Evolutionary conservation across 2,329 filamentous ascomycete genomes (phyloP), one percentile per base, ranked within the genome.

Genomic region (Sphaerulina populicola): DNA sequence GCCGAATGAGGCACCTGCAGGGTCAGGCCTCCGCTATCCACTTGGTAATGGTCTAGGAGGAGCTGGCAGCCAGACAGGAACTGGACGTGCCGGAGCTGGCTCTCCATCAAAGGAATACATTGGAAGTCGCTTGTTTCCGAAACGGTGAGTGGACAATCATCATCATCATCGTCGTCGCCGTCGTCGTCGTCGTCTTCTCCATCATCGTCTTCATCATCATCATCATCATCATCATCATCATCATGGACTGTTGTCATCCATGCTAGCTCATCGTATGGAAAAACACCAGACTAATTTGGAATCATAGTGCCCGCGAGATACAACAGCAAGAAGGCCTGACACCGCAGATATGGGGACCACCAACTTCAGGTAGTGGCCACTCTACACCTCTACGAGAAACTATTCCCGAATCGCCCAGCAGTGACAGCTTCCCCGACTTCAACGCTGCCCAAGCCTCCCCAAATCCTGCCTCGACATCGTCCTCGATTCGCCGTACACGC

Each of bases 381-480:
- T 96, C 91, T 15, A 96, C 91, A 38, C 93, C 93, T 61, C 79
- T 98, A 46, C 88, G 93, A 65, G 93, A 97, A 74, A 96, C 91
- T 59, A 97, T 98, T 55, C 90, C 91, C 57, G 93, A 98, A 72
- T 96, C 91, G 33, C 93, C 93, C 30, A 93, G 86, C 59, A 79
- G 77, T 60, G 91, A 96, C 73, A 91, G 87, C 60, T 97, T 97
- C 63, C 90, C 93, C 52, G 90, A 95, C 69, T 88, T 95, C 67
- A 79, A 85, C 56, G 59, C 58, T 14, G 60, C 49, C n/a, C 60
- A 62, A 31, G 53, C 57, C 23, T 56, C 51, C 35, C 52, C 59
- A n/a, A 52, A 58, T 30, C 53, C 54, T 6, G 39, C 53, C 10
- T 57, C 60, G 9, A 53, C 57, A 12, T 55, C 62, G 21, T 61